Evolutionary conservation across 2,329 filamentous ascomycete species (phyloP), one percentile per base, ranked within the genome.

Genomic region (Pseudogymnoascus sp.): DNA sequence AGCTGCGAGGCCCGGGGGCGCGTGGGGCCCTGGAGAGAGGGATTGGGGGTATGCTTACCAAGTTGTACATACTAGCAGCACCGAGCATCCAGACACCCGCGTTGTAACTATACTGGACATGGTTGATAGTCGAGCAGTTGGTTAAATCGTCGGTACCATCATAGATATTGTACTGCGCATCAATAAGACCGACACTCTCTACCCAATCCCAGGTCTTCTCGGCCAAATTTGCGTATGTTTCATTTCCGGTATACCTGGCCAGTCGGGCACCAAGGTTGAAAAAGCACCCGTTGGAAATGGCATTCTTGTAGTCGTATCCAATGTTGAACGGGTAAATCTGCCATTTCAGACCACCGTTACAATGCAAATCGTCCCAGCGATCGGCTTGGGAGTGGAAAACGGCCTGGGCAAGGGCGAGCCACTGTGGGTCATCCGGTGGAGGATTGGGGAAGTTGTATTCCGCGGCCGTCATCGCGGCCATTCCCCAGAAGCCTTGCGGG

Each of bases 261-360:
- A 96, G 80, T 15, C 91, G 86, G 7, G 90, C 81, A 21, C 83
- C 86, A 23, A 88, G 72, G 72, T 88, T 87, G 77, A 88, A 88
- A 75, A 88, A 88, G 74, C 84, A 86, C 6, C 86, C 86, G 76
- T 88, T 88, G 56, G 84, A 84, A 67, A 88, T 87, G 21, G 82
- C 80, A 75, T 88, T 88, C 71, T 88, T 88, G 77, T 88, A 88
- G 74, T 83, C 79, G 75, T 78, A 87, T 42, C 64, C 64, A 11
- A 53, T 82, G 77, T 92, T 92, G 77, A 87, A 90, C 11, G 84
- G 80, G 77, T 88, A 93, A 65, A 96, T 89, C 77, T 96, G 91
- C 92, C 92, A 96, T 67, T 88, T 85, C 67, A 96, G 75, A 9
- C 91, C 91, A 60, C 91, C 91, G 56, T 77, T 79, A 74, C 91